These are phyloP conservation scores for Clonostachys rhizophaga DNA, from an alignment of 2,329 filamentous ascomycete species.

Conservation along the genomic window DNA sequence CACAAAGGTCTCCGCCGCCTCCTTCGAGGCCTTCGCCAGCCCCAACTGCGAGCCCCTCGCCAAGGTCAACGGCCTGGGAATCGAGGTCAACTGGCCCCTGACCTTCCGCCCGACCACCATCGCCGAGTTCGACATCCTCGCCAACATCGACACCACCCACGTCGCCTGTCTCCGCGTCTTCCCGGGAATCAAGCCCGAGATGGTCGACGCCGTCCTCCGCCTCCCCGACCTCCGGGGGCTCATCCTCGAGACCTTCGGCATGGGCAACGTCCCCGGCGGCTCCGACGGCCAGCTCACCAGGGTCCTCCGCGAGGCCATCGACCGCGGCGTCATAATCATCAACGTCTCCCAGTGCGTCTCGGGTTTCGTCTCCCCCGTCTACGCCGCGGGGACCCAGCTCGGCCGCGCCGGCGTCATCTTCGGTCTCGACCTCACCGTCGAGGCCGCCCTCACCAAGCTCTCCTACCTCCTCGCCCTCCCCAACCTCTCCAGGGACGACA, in stretches of 20 bases:
- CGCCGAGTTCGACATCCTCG: constrained; percentile 69
- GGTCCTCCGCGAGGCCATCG: constrained; percentile 72
- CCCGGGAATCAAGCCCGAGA: constrained; percentile 88
- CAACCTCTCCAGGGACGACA: constrained; percentile 57
- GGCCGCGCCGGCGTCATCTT: constrained; percentile 84
- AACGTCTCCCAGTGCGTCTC: constrained; percentile 87
- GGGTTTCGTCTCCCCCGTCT: constrained; percentile 73
- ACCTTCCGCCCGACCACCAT: constrained; percentile 71
- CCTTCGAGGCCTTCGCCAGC: constrained; percentile 82
- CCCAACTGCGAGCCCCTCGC: constrained; percentile 84
- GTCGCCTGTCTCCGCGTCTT: constrained; percentile 88
- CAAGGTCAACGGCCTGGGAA: constrained; percentile 73
- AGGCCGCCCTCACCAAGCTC: constrained; percentile 87
- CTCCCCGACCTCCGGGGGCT: constrained; percentile 75
- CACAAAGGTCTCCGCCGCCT: constrained; percentile 81
- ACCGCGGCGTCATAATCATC: constrained; percentile 78
- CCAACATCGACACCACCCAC: constrained; percentile 77
- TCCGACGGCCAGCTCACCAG: constrained; percentile 74
- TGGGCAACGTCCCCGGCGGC: constrained; percentile 84
- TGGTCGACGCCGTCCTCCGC: constrained; percentile 80
- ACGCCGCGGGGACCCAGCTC: constrained; percentile 71
- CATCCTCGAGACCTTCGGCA: constrained; percentile 87
- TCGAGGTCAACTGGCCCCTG: constrained; percentile 75
- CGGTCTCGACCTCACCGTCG: constrained; percentile 82
- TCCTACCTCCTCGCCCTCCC: constrained; percentile 75